Base-by-base conservation (phyloP, 2,329 filamentous ascomycete species). In the Cytospora paraplurivora region DNA sequence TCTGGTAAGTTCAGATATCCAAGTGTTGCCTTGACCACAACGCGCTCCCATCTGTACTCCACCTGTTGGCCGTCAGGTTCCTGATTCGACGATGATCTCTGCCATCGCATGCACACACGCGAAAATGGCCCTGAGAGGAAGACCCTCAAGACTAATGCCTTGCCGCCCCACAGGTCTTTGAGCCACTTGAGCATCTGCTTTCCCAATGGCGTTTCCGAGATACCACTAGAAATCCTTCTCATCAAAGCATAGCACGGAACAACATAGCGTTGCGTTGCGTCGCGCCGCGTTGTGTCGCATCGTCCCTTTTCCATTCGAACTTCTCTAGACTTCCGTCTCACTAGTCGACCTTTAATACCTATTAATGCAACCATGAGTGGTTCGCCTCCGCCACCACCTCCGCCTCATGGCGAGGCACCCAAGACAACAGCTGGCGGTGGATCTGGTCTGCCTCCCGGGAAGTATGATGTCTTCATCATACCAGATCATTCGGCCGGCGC, bases 391-490 rank as follows among this genome's bases (percentile, higher is more conserved):
- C 93, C 93, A 67, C 93, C 93, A 68, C 92, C 92, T 69, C 93
- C 93, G 73, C 92, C 92, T 67, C 93, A 97, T 78, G 92, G 93
- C 76, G 83, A 87, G 72, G 89, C 87, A 69, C 90, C 92, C 56
- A 88, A 88, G 75, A 85, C 85, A 21, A 82, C 86, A 58, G 82
- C 85, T 44, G 76, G 81, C 17, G 75, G 77, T 60, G 73, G 75
- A n/a, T 80, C 81, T 33, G 89, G 90, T 62, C 81, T 97, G 55
- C 94, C 94, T 3, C 84, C 90, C 1, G 93, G 94, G 62, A 96
- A 95, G 74, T 98, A 97, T 77, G 94, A 98, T 79, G 96, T 98
- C 73, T 97, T 97, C 79, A 90, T 97, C 74, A 93, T 98, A 72
- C 94, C 94, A 8, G 92, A 93, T 54, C 93, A 97, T 76, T 94